These are phyloP conservation scores for Patellifolia procumbens DNA, from an alignment of 179 eudicot species.

Conservation along the genomic window DNA sequence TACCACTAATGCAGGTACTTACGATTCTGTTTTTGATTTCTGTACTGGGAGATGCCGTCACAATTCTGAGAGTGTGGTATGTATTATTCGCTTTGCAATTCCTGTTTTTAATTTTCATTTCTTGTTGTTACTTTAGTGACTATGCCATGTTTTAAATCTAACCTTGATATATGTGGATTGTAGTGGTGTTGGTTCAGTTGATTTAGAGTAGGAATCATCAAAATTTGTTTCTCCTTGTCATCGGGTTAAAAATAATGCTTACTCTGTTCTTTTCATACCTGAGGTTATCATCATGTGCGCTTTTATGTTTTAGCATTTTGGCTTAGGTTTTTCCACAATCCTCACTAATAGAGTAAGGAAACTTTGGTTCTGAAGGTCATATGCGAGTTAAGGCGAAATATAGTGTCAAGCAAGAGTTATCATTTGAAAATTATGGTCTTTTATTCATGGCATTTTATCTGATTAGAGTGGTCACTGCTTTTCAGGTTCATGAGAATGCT, in stretches of 20 bases:
- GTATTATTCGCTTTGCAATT: conserved; percentile 14
- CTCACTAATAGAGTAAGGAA: background rate
- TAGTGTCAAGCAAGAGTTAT: background rate
- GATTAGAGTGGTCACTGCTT: conserved; percentile 19
- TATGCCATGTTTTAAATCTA: conserved; percentile 4
- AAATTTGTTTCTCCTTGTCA: background rate
- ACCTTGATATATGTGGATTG: background rate
- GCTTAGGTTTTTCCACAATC: background rate
- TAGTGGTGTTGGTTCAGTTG: background rate
- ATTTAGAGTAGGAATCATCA: background rate
- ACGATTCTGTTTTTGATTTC: conserved; percentile 75
- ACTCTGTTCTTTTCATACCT: background rate
- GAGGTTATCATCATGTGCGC: background rate
- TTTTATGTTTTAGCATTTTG: background rate
- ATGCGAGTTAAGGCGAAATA: background rate
- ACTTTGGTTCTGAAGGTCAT: background rate
- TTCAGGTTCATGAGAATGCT: conserved; percentile 99
- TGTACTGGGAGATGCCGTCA: conserved; percentile 99
- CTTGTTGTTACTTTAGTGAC: background rate
- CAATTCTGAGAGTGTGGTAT: conserved; percentile 95
- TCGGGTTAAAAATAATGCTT: background rate
- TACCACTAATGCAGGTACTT: conserved; percentile 60
- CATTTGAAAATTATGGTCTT: conserved; percentile 2
- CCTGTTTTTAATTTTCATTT: background rate
- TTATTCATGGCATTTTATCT: conserved; percentile 12